A percentile compares a stretch with the other conserved stretches of the same genome.
These are phyloP conservation scores for Rhytidiadelphus loreus DNA, from an alignment of 225 moss, liverwort and hornwort genomes.

Conservation along the genomic window DNA sequence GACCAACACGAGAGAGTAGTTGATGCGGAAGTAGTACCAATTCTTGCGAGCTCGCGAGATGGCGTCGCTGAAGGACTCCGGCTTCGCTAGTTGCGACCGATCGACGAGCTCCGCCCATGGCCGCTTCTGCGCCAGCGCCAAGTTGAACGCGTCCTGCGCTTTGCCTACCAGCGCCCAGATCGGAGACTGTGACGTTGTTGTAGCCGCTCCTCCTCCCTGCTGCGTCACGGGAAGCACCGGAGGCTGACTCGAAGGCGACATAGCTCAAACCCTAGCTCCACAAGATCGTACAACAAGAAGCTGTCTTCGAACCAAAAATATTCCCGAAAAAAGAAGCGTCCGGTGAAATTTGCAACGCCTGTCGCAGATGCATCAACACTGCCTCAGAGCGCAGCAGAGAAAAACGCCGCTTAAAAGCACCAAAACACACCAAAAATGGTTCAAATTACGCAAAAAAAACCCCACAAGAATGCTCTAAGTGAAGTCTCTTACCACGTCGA, in stretches of 20 bases:
- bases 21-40: slow-evolving; percentile 62
- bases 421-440: not conserved
- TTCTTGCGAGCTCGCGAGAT: slow-evolving; percentile 68
- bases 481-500: not conserved
- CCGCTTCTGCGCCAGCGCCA: slow-evolving; percentile 66
- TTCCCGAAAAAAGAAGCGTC: not conserved
- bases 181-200: slow-evolving; percentile 35
- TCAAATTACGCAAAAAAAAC: not conserved
- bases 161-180: slow-evolving; percentile 27
- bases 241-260: slow-evolving; percentile 24
- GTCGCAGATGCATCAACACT: not conserved
- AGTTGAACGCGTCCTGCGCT: slow-evolving; percentile 39
- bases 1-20: slow-evolving; percentile 56
- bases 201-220: slow-evolving; percentile 21
- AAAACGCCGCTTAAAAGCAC: not conserved
- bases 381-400: not conserved
- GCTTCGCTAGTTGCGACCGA: slow-evolving; percentile 63
- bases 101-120: slow-evolving; percentile 73
- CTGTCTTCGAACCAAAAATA: not conserved
- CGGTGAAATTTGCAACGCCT: not conserved
- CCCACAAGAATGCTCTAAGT: not conserved
- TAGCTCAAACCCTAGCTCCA: slow-evolving; percentile 1
- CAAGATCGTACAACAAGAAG: not conserved
- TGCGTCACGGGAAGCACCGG: slow-evolving; percentile 34
- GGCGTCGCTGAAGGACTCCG: slow-evolving; percentile 77